Evolutionary conservation across 1,139 yeast species (phyloP).

Genomic region (Blastobotrys serpentis): DNA sequence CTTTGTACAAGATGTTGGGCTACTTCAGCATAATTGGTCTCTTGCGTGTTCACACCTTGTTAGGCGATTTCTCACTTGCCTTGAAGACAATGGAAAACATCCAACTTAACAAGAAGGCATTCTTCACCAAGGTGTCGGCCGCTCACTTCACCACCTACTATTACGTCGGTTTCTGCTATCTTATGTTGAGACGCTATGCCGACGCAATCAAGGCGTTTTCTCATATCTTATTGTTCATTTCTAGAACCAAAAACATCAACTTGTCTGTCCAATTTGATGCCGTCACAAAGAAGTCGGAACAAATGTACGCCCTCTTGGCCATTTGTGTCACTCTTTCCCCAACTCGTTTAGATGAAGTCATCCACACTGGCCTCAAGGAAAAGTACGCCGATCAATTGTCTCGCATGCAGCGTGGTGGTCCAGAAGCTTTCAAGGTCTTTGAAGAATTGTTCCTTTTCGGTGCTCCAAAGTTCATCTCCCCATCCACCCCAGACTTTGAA

Average conservation of each 20-base stretch:
- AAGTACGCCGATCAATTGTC: constrained; percentile 48
- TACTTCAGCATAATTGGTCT: constrained; percentile 50
- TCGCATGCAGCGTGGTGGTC: constrained; percentile 46
- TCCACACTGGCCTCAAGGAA: constrained; percentile 46
- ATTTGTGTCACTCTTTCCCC: constrained; percentile 48
- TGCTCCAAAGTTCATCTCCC: constrained; percentile 49
- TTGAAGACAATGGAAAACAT: constrained; percentile 49
- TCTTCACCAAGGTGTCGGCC: constrained; percentile 47
- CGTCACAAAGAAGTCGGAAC: constrained; percentile 50
- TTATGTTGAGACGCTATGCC: constrained; percentile 50
- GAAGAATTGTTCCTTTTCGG: constrained; percentile 49
- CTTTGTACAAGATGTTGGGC: constrained; percentile 48
- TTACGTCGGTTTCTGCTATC: constrained; percentile 51
- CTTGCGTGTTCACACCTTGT: constrained; percentile 48
- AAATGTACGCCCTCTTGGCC: constrained; percentile 51
- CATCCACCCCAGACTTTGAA: constrained; percentile 41
- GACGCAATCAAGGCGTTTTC: constrained; percentile 51
- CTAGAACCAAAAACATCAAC: constrained; percentile 47
- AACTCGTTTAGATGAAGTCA: constrained; percentile 46
- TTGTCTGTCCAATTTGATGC: constrained; percentile 47
- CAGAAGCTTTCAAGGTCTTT: constrained; percentile 42
- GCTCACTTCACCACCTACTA: constrained; percentile 51
- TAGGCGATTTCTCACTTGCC: constrained; percentile 51
- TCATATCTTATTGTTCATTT: constrained; percentile 46
- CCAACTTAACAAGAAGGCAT: constrained; percentile 47